These are phyloP conservation scores for Eimeria sp. DNA, from an alignment of 169 alveolate species.

Conservation along the genomic window DNA sequence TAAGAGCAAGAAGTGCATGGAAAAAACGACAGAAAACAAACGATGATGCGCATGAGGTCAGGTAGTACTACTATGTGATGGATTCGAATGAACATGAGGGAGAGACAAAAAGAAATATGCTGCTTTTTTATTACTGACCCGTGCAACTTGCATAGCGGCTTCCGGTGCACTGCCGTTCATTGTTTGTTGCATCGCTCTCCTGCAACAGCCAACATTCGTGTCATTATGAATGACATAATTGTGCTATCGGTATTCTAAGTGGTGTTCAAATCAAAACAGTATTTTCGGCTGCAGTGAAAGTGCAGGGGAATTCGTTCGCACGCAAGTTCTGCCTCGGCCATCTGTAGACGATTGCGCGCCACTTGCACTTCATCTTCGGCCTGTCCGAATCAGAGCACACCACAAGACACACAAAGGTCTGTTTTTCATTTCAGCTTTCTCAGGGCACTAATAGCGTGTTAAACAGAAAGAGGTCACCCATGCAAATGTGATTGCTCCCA, in stretches of 20 bases:
- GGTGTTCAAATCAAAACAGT: no score
- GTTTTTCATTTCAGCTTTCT: neutral
- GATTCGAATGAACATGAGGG: no score
- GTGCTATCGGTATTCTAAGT: no score
- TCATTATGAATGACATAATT: no score
- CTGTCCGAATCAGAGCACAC: neutral
- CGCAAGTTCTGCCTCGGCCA: constrained; percentile 65
- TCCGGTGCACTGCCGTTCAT: constrained; percentile 49
- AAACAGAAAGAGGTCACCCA: neutral
- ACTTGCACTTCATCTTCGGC: constrained; percentile 56
- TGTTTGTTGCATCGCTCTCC: constrained; percentile 54
- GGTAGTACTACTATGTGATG: no score
- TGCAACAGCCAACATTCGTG: neutral
- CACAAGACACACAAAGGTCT: neutral
- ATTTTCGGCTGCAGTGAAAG: neutral
- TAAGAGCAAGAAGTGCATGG: neutral
- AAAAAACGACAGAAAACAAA: neutral
- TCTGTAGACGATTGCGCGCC: constrained; percentile 39
- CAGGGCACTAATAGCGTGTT: neutral
- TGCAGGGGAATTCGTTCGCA: neutral
- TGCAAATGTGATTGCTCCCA: no score
- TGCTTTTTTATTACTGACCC: neutral
- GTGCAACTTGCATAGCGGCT: constrained; percentile 69
- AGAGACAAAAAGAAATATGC: neutral
- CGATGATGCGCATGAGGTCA: neutral